Evolutionary conservation across 2,329 filamentous ascomycete genomes (phyloP).

Genomic region (Calonectria multiphialidica): DNA sequence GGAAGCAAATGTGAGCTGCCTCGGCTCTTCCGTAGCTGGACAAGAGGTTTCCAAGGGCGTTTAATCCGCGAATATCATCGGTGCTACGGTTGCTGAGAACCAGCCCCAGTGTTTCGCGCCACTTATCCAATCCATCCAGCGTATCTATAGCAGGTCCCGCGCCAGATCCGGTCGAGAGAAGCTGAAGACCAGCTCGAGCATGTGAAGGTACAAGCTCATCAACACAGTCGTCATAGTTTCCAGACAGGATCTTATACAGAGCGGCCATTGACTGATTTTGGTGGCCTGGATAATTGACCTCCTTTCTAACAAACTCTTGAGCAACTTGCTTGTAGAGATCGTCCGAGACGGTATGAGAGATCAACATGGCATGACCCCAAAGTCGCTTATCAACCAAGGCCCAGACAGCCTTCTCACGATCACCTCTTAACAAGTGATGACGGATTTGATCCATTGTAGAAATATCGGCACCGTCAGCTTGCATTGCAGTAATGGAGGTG

Average conservation of each 20-base stretch:
- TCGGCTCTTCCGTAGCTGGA: slow-evolving; percentile 89
- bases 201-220: slow-evolving; percentile 96
- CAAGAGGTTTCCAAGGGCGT: slow-evolving; percentile 84
- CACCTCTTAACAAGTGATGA: slow-evolving; percentile 79
- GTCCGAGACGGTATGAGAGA: slow-evolving; percentile 82
- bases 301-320: slow-evolving; percentile 94
- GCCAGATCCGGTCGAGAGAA: slow-evolving; percentile 81
- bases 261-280: slow-evolving; percentile 91
- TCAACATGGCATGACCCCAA: slow-evolving; percentile 96
- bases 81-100: slow-evolving; percentile 89
- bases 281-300: slow-evolving; percentile 85
- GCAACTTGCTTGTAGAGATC: slow-evolving; percentile 93
- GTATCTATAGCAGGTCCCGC: slow-evolving; percentile 76
- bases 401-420: slow-evolving; percentile 94
- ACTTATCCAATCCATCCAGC: slow-evolving; percentile 89
- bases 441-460: slow-evolving; percentile 79
- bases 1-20: slow-evolving; percentile 92
- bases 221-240: slow-evolving; percentile 93
- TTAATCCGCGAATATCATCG: slow-evolving; percentile 82
- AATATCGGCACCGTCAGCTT: slow-evolving; percentile 77
- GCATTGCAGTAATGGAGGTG: slow-evolving; percentile 52
- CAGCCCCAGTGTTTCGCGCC: slow-evolving; percentile 89
- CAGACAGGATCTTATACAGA: slow-evolving; percentile 92
- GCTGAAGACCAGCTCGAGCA: slow-evolving; percentile 90
- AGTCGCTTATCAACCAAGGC: slow-evolving; percentile 90